A percentile compares a stretch with the other conserved stretches of the same genome.
These are phyloP conservation scores for Yamadazyma atlantica DNA, from an alignment of 1,139 yeast genomes.

Conservation along the genomic window DNA sequence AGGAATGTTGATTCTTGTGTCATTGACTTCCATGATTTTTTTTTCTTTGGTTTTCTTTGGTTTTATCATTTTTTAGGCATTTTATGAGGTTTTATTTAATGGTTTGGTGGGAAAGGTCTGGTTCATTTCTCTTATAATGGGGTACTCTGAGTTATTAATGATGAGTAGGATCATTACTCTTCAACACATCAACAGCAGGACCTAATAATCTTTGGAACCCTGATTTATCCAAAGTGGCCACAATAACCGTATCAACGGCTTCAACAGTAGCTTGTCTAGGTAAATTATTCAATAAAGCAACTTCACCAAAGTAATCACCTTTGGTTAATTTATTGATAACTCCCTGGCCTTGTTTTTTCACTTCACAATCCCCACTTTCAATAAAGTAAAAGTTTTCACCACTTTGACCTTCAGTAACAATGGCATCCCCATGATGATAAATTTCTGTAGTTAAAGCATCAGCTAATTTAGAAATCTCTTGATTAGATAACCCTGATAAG, in stretches of 20 bases:
- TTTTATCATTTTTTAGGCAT: not conserved
- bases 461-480: constrained; percentile 88
- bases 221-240: constrained; percentile 85
- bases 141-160: constrained; percentile 3
- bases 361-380: constrained; percentile 84
- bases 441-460: constrained; percentile 86
- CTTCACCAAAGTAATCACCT: constrained; percentile 96
- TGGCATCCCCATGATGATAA: constrained; percentile 69
- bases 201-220: constrained; percentile 95
- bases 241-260: constrained; percentile 74
- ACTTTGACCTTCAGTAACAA: constrained; percentile 83
- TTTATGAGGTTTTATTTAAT: not conserved
- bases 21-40: not conserved
- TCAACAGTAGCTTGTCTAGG: constrained; percentile 95
- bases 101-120: no score
- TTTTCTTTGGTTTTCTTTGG: not conserved
- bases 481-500: constrained; percentile 66
- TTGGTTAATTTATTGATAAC: constrained; percentile 60
- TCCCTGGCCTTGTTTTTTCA: constrained; percentile 57
- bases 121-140: not conserved
- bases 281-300: constrained; percentile 84
- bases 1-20: no score
- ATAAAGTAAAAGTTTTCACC: constrained; percentile 92
- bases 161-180: constrained; percentile 75
- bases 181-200: constrained; percentile 80